These are phyloP conservation scores for Omphalotus olearius DNA, from an alignment of 1,284 basidiomycete species.

Conservation along the genomic window DNA sequence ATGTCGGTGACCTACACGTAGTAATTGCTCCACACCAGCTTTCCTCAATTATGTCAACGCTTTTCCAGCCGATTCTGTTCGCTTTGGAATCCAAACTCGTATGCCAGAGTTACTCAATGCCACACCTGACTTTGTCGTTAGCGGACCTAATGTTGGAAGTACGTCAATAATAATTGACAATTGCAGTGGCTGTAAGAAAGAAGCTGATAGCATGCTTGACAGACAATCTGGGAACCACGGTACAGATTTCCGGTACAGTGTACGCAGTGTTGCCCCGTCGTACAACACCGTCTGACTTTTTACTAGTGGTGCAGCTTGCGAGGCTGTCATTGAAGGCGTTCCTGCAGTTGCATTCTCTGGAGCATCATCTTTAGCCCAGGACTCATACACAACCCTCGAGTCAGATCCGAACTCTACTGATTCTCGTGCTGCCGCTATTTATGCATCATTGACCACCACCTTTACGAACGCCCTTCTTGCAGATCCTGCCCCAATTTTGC, in stretches of 20 bases:
- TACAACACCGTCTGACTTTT: not conserved
- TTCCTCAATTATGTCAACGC: constrained; percentile 26
- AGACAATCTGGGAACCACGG: constrained; percentile 29
- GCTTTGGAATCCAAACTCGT: constrained; percentile 33
- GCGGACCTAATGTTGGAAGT: constrained; percentile 39
- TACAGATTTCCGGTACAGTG: constrained; percentile 36
- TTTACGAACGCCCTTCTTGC: constrained; percentile 29
- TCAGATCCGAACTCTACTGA: constrained; percentile 23
- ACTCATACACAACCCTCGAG: constrained; percentile 34
- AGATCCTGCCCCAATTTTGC: constrained; percentile 29
- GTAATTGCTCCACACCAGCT: constrained; percentile 16
- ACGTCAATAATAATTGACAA: no score
- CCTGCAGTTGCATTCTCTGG: constrained; percentile 38
- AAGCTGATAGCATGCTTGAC: not conserved
- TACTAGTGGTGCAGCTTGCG: constrained; percentile 34
- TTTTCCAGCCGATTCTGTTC: constrained; percentile 30
- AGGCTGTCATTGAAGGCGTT: constrained; percentile 32
- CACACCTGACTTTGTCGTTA: constrained; percentile 36
- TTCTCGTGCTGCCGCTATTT: constrained; percentile 27
- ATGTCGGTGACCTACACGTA: not conserved
- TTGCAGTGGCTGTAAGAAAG: not conserved
- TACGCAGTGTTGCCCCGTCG: constrained; percentile 17
- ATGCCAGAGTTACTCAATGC: constrained; percentile 30
- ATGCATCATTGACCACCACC: constrained; percentile 30
- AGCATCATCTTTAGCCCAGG: constrained; percentile 23